Percentiles rank a stretch among this genome's conserved stretches.
Evolutionary conservation across 2,329 filamentous ascomycete species (phyloP).

Genomic region (Diaporthe ampelina): DNA sequence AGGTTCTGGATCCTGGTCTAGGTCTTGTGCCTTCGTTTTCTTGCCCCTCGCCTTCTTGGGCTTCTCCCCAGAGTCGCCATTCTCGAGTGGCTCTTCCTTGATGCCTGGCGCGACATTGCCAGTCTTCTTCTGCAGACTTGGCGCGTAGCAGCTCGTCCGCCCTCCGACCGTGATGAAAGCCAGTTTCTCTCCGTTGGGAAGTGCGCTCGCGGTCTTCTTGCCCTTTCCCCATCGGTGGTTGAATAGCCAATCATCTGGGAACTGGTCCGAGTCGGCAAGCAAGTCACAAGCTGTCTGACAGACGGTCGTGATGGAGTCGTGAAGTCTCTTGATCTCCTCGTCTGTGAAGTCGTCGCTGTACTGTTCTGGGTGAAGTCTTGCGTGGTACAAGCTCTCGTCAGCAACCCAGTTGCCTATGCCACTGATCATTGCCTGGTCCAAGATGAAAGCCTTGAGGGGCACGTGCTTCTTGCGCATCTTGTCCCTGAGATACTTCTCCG

Average conservation of each 20-base stretch:
- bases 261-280: constrained; percentile 85
- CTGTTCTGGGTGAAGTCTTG: constrained; percentile 91
- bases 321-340: constrained; percentile 78
- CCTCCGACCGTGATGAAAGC: constrained; percentile 91
- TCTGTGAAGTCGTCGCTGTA: constrained; percentile 87
- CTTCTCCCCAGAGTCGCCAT: constrained; percentile 48
- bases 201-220: constrained; percentile 76
- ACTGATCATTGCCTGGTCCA: constrained; percentile 90
- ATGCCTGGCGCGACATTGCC: constrained; percentile 57
- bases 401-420: constrained; percentile 98
- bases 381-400: constrained; percentile 93
- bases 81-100: constrained; percentile 58
- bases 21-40: constrained; percentile 43
- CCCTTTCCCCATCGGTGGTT: constrained; percentile 91
- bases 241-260: constrained; percentile 91
- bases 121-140: constrained; percentile 86
- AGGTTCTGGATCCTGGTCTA: constrained; percentile 45
- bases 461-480: constrained; percentile 84
- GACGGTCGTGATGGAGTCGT: constrained; percentile 81
- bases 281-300: constrained; percentile 84
- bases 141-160: constrained; percentile 90
- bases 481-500: constrained; percentile 78
- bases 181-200: constrained; percentile 89
- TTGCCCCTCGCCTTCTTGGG: constrained; percentile 44
- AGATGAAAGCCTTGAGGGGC: constrained; percentile 87